Percentiles rank a stretch among this genome's conserved stretches.
phyloP scores from a whole-genome alignment of 345 rosid genomes.

The Passiflora organensis region DNA sequence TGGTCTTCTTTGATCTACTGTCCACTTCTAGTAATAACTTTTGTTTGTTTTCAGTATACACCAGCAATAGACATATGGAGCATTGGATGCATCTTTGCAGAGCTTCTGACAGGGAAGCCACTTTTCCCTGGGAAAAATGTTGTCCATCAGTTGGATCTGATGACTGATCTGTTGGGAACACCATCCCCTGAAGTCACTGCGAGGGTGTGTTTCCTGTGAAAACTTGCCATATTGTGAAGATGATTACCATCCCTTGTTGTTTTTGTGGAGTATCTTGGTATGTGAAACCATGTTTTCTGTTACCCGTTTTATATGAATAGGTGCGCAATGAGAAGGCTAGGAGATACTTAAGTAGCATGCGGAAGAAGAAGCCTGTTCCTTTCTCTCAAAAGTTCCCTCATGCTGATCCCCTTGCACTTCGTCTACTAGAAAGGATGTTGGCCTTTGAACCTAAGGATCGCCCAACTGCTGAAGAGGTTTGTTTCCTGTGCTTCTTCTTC shows the following conservation, averaged over 20 bases:
- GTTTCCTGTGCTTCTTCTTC: not conserved
- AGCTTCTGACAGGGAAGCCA: slow-evolving; percentile 90
- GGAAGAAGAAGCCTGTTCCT: slow-evolving; percentile 79
- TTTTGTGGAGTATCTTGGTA: not conserved
- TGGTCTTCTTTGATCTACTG: too few species aligned
- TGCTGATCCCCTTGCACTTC: slow-evolving; percentile 90
- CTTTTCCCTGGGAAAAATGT: slow-evolving; percentile 97
- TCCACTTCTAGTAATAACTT: slow-evolving; percentile 1
- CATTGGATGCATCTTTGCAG: slow-evolving; percentile 94
- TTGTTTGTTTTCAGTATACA: slow-evolving; percentile 61
- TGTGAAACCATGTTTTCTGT: slow-evolving; percentile 6
- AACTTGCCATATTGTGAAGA: slow-evolving; percentile 5
- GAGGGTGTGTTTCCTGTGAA: slow-evolving; percentile 53
- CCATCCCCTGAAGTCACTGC: slow-evolving; percentile 93
- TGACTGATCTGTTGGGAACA: slow-evolving; percentile 91
- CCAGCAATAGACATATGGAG: slow-evolving; percentile 98
- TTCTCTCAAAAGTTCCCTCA: slow-evolving; percentile 84
- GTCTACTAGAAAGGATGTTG: slow-evolving; percentile 79
- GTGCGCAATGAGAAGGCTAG: slow-evolving; percentile 97
- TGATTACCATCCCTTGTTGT: slow-evolving; percentile 1
- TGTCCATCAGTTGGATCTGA: slow-evolving; percentile 89
- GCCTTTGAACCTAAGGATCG: slow-evolving; percentile 94
- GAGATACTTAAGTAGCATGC: slow-evolving; percentile 90
- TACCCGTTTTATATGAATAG: slow-evolving; percentile 32
- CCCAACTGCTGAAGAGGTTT: slow-evolving; percentile 89